Evolutionary conservation across 768 basidiomycete species (phyloP), one percentile per base, ranked within the genome.

Genomic region (Kockovaella imperatae): DNA sequence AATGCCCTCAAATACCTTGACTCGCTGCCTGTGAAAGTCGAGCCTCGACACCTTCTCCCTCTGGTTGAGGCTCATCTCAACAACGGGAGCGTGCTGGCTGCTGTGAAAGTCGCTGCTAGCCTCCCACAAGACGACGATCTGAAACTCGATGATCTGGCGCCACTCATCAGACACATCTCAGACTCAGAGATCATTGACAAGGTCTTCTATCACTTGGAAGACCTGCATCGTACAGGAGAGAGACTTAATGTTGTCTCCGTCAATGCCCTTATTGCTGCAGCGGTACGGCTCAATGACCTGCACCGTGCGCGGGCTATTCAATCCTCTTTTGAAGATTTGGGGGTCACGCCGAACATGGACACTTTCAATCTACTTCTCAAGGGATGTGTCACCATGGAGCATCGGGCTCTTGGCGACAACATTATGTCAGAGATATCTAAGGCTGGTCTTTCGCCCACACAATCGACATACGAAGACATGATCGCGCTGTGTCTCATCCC

Each of bases 271-370:
- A 72, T 89, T 42, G 75, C 77, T 45, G 86, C 85, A 0, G 77
- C 80, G 1, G 72, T 83, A 39, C 59, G 68, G 20, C 71, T 81
- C 3, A 76, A 76, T 13, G 86, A 88, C 65, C 71, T 90, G 6
- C 81, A 83, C 50, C 83, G 86, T 24, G 85, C 84, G 0, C 70
- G 90, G 28, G 83, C 82, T 3, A 78, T 81, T n/a, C 87, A 86
- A 75, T 80, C 80, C 52, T 77, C 77, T 17, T 76, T 80, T 23
- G 38, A 73, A 0, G 78, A 80, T 24, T 78, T 84, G 41, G 74
- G 71, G 18, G 72, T 82, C 54, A 64, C 61, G 20, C 83, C 85
- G 18, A 76, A 80, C 50, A 67, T 80, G 38, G 76, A 79, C 26
- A 83, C 83, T 0, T 89, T 78, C 75, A 82, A 88, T 61, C 43